A percentile compares a stretch with the other conserved stretches of the same genome.
phyloP scores from a whole-genome alignment of 78 protist genomes.

The Emiliania huxleyi region DNA sequence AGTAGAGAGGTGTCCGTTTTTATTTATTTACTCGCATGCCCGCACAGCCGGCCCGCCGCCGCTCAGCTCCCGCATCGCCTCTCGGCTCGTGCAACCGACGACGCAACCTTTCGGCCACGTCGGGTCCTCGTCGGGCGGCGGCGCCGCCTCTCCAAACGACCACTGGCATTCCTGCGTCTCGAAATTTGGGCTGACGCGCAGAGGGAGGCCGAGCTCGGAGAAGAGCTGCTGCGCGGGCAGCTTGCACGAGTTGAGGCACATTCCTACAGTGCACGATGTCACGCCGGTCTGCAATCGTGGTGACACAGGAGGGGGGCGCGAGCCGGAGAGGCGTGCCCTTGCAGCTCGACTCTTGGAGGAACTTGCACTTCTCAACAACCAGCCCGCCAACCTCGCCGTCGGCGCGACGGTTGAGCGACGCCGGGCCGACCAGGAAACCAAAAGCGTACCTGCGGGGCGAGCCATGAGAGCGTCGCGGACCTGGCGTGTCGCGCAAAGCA shows the following conservation, averaged over 20 bases:
- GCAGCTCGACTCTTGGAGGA: neutral
- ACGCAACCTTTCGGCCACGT: neutral
- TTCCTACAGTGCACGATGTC: too few species aligned
- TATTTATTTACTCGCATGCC: too few species aligned
- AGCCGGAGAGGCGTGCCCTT: too few species aligned
- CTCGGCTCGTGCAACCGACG: neutral
- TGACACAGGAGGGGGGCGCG: too few species aligned
- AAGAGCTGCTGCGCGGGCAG: neutral
- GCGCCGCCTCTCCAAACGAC: neutral
- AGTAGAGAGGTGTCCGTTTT: too few species aligned
- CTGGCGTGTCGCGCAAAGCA: too few species aligned
- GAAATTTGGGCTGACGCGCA: neutral
- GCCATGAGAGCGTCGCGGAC: too few species aligned
- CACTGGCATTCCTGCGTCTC: slow-evolving; percentile 30
- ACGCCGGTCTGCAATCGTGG: too few species aligned
- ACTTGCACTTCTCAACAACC: neutral
- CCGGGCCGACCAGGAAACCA: neutral
- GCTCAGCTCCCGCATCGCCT: neutral
- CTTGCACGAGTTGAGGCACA: slow-evolving; percentile 10
- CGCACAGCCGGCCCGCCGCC: neutral
- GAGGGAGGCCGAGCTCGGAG: neutral
- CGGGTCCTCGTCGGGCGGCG: neutral
- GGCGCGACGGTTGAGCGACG: neutral
- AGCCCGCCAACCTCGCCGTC: neutral
- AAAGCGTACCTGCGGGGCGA: too few species aligned